phyloP scores from a whole-genome alignment of 768 basidiomycete species.

The Pulveroboletus sp. region DNA sequence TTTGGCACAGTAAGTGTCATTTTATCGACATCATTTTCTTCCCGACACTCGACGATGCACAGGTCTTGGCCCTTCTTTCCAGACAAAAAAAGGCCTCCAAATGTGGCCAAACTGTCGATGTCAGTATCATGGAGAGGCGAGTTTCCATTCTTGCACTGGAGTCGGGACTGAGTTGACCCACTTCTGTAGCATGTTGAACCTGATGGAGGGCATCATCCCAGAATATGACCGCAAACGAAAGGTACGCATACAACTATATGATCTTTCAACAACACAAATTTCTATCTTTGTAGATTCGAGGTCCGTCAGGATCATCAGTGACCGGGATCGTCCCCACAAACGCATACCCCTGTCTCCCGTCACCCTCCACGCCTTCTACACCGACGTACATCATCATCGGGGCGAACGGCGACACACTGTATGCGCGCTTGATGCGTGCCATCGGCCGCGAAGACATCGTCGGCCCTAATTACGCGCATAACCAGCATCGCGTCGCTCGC shows the following conservation, averaged over 20 bases:
- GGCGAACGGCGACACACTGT: conserved; percentile 68
- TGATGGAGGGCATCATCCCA: conserved; percentile 75
- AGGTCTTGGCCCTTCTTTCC: conserved; percentile 61
- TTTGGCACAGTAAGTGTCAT: conserved; percentile 58
- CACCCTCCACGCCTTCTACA: conserved; percentile 33
- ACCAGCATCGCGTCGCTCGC: conserved; percentile 40
- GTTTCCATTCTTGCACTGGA: not conserved
- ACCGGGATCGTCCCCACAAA: conserved; percentile 76
- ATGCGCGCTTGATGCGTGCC: conserved; percentile 59
- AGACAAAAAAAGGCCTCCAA: conserved; percentile 33
- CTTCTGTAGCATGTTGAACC: conserved; percentile 59
- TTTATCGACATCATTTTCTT: not conserved
- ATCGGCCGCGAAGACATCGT: conserved; percentile 58
- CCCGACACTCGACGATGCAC: not conserved
- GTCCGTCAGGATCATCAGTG: conserved; percentile 70
- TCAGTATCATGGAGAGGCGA: conserved; percentile 71
- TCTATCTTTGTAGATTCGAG: conserved; percentile 49
- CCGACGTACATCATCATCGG: conserved; percentile 66
- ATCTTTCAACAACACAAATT: not conserved
- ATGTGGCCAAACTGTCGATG: conserved; percentile 60
- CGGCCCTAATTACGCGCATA: conserved; percentile 46
- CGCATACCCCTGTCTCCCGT: conserved; percentile 62
- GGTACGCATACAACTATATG: conserved; percentile 30
- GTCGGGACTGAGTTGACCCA: not conserved
- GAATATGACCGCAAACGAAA: conserved; percentile 71